Percentiles rank a stretch among this genome's conserved stretches.
These are phyloP conservation scores for Ogataea methylovora DNA, from an alignment of 805 yeast species.

Conservation along the genomic window DNA sequence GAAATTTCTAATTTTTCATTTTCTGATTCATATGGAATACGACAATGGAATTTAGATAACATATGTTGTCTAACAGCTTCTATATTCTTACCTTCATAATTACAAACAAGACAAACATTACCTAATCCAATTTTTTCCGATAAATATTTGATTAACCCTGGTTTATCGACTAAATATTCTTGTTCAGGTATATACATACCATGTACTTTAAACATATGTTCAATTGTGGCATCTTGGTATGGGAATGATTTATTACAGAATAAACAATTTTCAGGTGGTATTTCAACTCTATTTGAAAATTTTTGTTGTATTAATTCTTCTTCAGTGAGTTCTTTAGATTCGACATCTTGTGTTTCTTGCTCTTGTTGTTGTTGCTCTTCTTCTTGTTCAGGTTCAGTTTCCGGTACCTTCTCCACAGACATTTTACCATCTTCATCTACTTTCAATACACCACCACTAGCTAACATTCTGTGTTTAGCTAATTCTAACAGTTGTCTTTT, in stretches of 20 bases:
- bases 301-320: slow-evolving; percentile 39
- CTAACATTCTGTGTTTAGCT: slow-evolving; percentile 35
- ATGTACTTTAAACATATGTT: slow-evolving; percentile 72
- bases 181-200: slow-evolving; percentile 88
- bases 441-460: slow-evolving; percentile 18
- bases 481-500: slow-evolving; percentile 39
- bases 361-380: slow-evolving; percentile 12
- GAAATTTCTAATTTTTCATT: slow-evolving; percentile 71
- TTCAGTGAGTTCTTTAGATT: slow-evolving; percentile 24
- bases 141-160: slow-evolving; percentile 67
- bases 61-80: slow-evolving; percentile 90
- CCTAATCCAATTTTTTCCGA: slow-evolving; percentile 81
- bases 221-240: slow-evolving; percentile 36
- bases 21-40: slow-evolving; percentile 78
- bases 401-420: slow-evolving; percentile 6
- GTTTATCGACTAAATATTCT: slow-evolving; percentile 55
- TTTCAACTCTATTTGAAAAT: slow-evolving; percentile 35
- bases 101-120: slow-evolving; percentile 74
- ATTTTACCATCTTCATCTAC: slow-evolving; percentile 20
- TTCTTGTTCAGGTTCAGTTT: slow-evolving; percentile 11
- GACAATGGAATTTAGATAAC: slow-evolving; percentile 78
- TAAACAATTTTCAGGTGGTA: slow-evolving; percentile 42
- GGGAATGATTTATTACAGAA: slow-evolving; percentile 35
- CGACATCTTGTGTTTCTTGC: slow-evolving; percentile 5
- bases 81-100: slow-evolving; percentile 73